Conservation (phyloP, 306 rosid genomes). For the Senna siamea region DNA sequence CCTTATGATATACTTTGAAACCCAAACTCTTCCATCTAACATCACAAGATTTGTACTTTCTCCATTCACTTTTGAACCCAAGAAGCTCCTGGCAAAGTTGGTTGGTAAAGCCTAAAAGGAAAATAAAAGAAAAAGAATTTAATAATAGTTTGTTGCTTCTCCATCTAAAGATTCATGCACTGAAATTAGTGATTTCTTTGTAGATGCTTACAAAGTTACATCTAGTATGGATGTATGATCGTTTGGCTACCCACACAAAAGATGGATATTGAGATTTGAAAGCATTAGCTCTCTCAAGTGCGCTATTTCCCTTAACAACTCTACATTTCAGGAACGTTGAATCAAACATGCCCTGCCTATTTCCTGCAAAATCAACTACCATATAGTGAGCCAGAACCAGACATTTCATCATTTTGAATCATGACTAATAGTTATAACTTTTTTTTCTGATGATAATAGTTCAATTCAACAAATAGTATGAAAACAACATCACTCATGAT, state of each 20-base stretch:
- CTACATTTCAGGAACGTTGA: not conserved
- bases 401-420: not conserved
- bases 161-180: not conserved
- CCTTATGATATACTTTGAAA: not conserved
- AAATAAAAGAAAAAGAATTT: not conserved
- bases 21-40: constrained; percentile 15
- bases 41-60: not conserved
- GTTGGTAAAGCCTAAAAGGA: constrained; percentile 3
- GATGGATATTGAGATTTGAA: constrained; percentile 30
- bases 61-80: not conserved
- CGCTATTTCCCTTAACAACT: not conserved
- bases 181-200: not conserved
- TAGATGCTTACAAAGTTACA: not conserved
- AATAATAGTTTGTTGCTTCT: not conserved
- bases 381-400: not conserved
- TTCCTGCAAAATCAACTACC: constrained; percentile 18
- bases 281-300: constrained; percentile 33
- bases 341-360: not conserved
- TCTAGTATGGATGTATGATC: not conserved
- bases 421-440: no score
- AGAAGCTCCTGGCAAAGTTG: constrained; percentile 14
- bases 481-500: no score
- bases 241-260: constrained; percentile 8
- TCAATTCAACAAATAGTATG: no score
- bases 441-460: no score